These are phyloP conservation scores for Ilyonectria mors-panacis DNA, from an alignment of 2,329 filamentous ascomycete species.

Conservation along the genomic window DNA sequence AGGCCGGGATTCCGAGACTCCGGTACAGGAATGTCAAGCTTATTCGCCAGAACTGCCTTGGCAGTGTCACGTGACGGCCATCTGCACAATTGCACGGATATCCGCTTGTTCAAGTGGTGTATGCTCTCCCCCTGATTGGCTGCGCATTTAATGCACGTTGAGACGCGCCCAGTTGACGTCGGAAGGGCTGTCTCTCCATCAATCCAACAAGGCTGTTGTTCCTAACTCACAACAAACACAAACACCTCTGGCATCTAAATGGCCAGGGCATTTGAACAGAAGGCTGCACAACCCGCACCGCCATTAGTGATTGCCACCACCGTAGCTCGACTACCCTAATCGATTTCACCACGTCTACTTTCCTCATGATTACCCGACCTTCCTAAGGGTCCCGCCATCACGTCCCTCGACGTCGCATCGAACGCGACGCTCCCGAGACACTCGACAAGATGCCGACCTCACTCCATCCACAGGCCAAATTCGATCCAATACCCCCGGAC, in stretches of 20 bases:
- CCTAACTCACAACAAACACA: neutral
- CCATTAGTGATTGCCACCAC: neutral
- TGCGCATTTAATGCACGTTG: constrained; percentile 33
- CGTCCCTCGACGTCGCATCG: neutral
- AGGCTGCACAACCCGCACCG: constrained; percentile 25
- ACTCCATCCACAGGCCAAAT: constrained; percentile 86
- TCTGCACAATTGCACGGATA: neutral
- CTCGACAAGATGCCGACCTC: constrained; percentile 77
- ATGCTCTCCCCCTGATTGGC: constrained; percentile 35
- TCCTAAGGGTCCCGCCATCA: constrained; percentile 7
- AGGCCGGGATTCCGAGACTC: constrained; percentile 5
- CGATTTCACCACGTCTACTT: neutral
- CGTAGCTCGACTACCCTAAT: neutral
- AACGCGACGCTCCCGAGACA: constrained; percentile 13
- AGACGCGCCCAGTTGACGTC: neutral
- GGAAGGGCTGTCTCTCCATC: constrained; percentile 2
- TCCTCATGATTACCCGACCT: constrained; percentile 16
- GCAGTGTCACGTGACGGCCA: constrained; percentile 32
- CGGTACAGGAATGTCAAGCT: neutral
- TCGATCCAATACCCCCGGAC: constrained; percentile 90
- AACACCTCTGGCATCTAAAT: constrained; percentile 18
- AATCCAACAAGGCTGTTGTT: neutral
- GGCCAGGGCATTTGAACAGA: neutral
- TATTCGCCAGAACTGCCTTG: constrained; percentile 16
- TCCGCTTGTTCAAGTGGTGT: neutral